Conservation (phyloP, 2,329 filamentous ascomycete genomes). For the Phialemoniopsis sp. region DNA sequence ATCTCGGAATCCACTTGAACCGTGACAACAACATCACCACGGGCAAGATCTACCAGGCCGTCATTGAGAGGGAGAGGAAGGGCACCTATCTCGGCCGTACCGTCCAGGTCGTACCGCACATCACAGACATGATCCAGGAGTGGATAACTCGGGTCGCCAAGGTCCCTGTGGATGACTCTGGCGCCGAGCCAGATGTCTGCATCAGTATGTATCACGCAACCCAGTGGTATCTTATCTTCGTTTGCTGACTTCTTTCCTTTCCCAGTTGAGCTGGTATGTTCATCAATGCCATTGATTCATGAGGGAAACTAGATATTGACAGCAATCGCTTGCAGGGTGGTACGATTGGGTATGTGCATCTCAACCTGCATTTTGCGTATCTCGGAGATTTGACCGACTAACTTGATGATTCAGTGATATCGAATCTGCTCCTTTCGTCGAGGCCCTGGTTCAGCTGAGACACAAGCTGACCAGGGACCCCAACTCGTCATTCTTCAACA, state of each 20-base stretch:
- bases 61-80: constrained; percentile 65
- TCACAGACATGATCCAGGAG: constrained; percentile 87
- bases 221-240: background rate
- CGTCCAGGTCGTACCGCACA: constrained; percentile 79
- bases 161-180: constrained; percentile 82
- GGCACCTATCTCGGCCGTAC: constrained; percentile 84
- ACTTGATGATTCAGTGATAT: constrained; percentile 59
- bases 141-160: constrained; percentile 86
- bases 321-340: constrained; percentile 38
- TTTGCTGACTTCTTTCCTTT: constrained; percentile 8
- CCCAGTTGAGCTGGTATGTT: constrained; percentile 29
- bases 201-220: constrained; percentile 52
- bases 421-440: constrained; percentile 82
- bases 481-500: constrained; percentile 62
- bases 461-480: constrained; percentile 70
- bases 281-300: no score
- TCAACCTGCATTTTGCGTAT: constrained; percentile 1
- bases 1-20: constrained; percentile 77
- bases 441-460: constrained; percentile 77
- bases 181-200: constrained; percentile 83
- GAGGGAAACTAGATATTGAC: background rate
- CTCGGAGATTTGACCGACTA: background rate
- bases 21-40: constrained; percentile 95
- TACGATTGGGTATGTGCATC: constrained; percentile 42
- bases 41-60: constrained; percentile 89